phyloP scores from a whole-genome alignment of 768 basidiomycete genomes.

The Fomitopsis pulvina region DNA sequence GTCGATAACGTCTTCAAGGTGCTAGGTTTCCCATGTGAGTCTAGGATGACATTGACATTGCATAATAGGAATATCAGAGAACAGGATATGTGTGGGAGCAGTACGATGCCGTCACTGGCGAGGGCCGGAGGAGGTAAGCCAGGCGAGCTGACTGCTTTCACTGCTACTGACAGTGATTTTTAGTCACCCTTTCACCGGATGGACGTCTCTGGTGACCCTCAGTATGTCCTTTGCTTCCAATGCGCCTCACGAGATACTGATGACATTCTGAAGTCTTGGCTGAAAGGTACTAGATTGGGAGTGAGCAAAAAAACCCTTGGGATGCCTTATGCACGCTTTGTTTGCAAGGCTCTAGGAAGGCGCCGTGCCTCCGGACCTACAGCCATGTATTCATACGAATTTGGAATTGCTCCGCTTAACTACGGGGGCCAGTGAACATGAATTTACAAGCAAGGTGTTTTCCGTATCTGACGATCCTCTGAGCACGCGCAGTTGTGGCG shows the following conservation, averaged over 20 bases:
- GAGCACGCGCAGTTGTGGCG: no score
- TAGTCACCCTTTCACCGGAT: slow-evolving; percentile 95
- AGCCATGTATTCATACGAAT: no score
- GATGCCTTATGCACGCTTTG: background rate
- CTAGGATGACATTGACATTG: background rate
- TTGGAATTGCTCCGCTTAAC: no score
- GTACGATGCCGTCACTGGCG: slow-evolving; percentile 79
- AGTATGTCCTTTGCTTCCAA: slow-evolving; percentile 49
- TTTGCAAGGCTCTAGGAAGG: no score
- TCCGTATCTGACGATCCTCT: no score
- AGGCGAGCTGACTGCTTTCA: background rate
- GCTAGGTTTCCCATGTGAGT: slow-evolving; percentile 6
- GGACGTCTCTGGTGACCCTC: slow-evolving; percentile 85
- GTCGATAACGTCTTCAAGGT: slow-evolving; percentile 78
- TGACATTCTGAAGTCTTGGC: slow-evolving; percentile 44
- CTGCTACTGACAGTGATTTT: slow-evolving; percentile 3
- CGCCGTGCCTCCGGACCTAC: no score
- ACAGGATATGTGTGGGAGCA: slow-evolving; percentile 99
- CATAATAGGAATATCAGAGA: slow-evolving; percentile 72
- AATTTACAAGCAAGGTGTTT: no score
- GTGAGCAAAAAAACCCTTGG: background rate
- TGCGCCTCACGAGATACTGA: background rate
- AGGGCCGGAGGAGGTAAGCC: slow-evolving; percentile 77
- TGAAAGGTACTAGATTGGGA: slow-evolving; percentile 47
- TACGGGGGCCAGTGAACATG: no score